Base-by-base conservation (phyloP, 2,329 filamentous ascomycete genomes). In the Talaromyces funiculosus region DNA sequence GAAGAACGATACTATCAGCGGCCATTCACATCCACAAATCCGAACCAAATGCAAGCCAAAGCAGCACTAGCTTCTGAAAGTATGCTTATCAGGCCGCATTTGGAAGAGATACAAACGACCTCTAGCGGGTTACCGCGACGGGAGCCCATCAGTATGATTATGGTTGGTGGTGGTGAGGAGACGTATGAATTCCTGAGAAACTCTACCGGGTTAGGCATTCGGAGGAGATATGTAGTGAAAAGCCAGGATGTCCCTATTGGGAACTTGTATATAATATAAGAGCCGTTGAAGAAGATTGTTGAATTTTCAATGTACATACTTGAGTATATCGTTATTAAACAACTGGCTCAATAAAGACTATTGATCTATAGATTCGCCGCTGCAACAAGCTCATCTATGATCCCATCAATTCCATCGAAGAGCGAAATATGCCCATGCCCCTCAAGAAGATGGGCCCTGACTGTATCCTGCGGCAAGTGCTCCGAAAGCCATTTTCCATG, bases 201-300 rank as follows among this genome's bases (percentile, higher is more conserved):
- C 47, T 86, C 88, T n/a, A 81, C 79, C 59, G 86, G 85, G 3
- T 73, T 97, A 2, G 92, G 90, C 0, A 77, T 97, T 63, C 84
- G 89, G 69, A 83, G 92, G 71, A 81, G 90, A 67, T 97, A 92
- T 73, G 85, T 85, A 68, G 86, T 97, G 45, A 85, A 89, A 70
- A 95, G 90, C 64, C 87, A 93, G 73, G 92, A 92, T 0, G 75
- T 92, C 47, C 81, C 84, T 64, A 90, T 97, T 67, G 83, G 82
- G 53, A 97, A 97, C 78, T 77, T 96, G 67, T 80, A 92, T 68
- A 85, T 95, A 62, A 67, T 85, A 61, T 86, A 69, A 76, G 31
- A 29, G 20, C 6, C 7, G 6, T 53, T 37, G 20, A 24, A 10
- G 43, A 24, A 4, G 14, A 47, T 47, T n/a, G n/a, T 29, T n/a